A percentile compares a stretch with the other conserved stretches of the same genome.
These are phyloP conservation scores for Trichoderma sp. DNA, from an alignment of 2,329 filamentous ascomycete genomes.

Conservation along the genomic window DNA sequence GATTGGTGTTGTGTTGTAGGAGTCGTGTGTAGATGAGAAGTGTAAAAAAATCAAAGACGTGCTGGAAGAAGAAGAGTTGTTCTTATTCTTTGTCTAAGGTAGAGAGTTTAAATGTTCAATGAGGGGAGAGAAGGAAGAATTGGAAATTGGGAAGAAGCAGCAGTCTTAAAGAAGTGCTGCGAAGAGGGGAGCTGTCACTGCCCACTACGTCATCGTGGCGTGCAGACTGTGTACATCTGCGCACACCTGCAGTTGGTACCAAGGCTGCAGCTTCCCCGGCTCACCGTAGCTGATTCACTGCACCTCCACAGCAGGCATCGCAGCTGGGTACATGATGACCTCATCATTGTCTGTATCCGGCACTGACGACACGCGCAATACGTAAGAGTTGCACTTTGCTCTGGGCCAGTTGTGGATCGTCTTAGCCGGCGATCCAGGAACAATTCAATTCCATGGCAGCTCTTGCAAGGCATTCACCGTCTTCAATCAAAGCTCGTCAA, in stretches of 20 bases:
- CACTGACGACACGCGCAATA: conserved; percentile 8
- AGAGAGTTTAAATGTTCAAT: conserved; percentile 3
- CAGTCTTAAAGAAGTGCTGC: neutral
- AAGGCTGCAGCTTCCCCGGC: neutral
- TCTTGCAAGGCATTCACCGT: neutral
- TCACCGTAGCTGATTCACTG: neutral
- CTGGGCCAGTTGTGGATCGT: neutral
- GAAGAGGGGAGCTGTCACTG: conserved; percentile 14
- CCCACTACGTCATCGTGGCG: conserved; percentile 27
- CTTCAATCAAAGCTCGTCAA: neutral
- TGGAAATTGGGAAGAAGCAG: conserved; percentile 9
- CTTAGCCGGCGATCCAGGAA: conserved; percentile 15
- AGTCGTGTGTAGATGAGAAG: neutral
- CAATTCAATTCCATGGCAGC: neutral
- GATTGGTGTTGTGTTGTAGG: conserved; percentile 1
- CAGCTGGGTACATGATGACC: conserved; percentile 17
- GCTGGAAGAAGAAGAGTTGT: neutral
- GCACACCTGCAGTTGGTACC: neutral
- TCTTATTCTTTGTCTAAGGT: neutral
- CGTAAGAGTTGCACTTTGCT: neutral
- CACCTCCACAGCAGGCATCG: conserved; percentile 7
- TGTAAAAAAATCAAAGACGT: neutral
- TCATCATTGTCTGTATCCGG: conserved; percentile 12
- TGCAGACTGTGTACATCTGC: conserved; percentile 3
- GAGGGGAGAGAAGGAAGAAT: conserved; percentile 8